phyloP scores from a whole-genome alignment of 345 rosid species.

The Geranium brycei region DNA sequence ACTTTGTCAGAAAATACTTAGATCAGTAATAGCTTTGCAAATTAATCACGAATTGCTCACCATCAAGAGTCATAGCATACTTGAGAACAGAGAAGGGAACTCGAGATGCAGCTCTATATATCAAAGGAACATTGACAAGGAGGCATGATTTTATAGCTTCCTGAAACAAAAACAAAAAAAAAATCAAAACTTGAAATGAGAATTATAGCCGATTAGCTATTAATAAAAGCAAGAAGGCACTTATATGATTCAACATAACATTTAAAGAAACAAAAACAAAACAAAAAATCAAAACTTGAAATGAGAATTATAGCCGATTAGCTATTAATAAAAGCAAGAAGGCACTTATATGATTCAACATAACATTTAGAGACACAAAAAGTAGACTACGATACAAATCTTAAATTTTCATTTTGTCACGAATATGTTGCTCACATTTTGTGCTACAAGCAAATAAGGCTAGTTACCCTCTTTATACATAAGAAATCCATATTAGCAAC shows the following conservation, averaged over 20 bases:
- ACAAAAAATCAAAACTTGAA: background rate
- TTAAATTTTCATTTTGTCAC: too few relatives aligned
- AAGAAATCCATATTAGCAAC: too few relatives aligned
- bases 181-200: background rate
- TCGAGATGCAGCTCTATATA: slow-evolving; percentile 66
- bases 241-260: too few relatives aligned
- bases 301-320: background rate
- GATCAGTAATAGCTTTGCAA: background rate
- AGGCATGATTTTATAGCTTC: slow-evolving; percentile 74
- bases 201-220: background rate
- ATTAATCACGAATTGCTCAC: slow-evolving; percentile 25
- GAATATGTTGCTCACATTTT: too few relatives aligned
- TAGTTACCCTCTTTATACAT: too few relatives aligned
- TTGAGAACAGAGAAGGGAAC: slow-evolving; percentile 85
- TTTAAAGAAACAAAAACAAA: background rate
- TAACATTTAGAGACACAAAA: too few relatives aligned
- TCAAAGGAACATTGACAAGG: slow-evolving; percentile 78
- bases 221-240: too few relatives aligned
- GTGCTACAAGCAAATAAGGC: too few relatives aligned
- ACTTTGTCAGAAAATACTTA: background rate
- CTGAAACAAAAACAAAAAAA: slow-evolving; percentile 18
- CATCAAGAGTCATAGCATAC: slow-evolving; percentile 97
- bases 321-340: background rate
- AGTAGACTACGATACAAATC: too few relatives aligned
- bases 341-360: too few relatives aligned